Percentiles rank a stretch among this genome's conserved stretches.
Evolutionary conservation across 2,329 filamentous ascomycete genomes (phyloP).

Genomic region (Paraphaeosphaeria minitans): DNA sequence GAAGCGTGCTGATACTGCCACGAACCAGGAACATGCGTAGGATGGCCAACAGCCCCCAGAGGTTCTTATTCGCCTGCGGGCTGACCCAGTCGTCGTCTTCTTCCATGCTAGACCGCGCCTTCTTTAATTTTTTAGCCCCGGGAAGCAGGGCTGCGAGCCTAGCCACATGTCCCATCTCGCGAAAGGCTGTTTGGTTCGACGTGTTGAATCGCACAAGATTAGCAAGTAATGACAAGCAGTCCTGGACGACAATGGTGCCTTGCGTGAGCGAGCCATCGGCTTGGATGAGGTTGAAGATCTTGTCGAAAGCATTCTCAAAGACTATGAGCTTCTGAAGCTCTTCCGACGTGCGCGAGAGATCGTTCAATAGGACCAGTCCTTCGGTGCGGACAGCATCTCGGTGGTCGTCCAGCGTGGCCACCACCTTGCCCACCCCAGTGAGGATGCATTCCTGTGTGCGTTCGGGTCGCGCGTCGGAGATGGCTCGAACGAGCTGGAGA

Average conservation of each 20-base stretch:
- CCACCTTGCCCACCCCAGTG: constrained; percentile 83
- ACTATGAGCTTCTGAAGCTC: constrained; percentile 95
- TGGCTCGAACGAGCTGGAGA: constrained; percentile 84
- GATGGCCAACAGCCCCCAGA: constrained; percentile 87
- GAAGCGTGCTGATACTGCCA: constrained; percentile 77
- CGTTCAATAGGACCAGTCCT: constrained; percentile 83
- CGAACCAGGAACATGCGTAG: constrained; percentile 82
- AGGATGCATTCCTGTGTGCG: constrained; percentile 94
- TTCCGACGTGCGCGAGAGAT: constrained; percentile 81
- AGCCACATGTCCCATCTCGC: constrained; percentile 83
- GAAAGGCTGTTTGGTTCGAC: constrained; percentile 92
- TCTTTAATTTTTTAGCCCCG: constrained; percentile 61
- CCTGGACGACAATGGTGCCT: constrained; percentile 86
- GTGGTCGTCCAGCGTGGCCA: constrained; percentile 80
- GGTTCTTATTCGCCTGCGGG: constrained; percentile 81
- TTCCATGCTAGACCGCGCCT: constrained; percentile 57
- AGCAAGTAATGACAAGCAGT: constrained; percentile 87
- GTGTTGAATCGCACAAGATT: constrained; percentile 86
- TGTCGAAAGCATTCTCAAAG: constrained; percentile 92
- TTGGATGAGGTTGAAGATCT: constrained; percentile 80
- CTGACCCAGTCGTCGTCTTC: constrained; percentile 76
- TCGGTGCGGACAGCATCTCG: constrained; percentile 85
- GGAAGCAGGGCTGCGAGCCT: constrained; percentile 72
- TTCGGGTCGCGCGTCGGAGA: constrained; percentile 83
- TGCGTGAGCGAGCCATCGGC: constrained; percentile 80